These are phyloP conservation scores for Pleomassaria siparia DNA, from an alignment of 2,329 filamentous ascomycete species.

Conservation along the genomic window DNA sequence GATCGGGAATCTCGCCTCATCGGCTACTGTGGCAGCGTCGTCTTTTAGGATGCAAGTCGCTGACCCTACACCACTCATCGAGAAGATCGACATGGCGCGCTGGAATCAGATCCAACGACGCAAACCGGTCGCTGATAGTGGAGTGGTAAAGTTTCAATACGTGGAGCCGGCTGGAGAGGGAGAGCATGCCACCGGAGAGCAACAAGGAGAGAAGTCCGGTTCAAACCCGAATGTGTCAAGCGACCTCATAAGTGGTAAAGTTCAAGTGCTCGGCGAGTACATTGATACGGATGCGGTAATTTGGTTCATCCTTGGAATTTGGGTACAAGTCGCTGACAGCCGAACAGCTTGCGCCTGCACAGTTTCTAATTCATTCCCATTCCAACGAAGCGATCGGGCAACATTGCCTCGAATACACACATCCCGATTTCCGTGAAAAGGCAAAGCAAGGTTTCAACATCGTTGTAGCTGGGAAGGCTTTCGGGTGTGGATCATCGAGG, in stretches of 20 bases:
- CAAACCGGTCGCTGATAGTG: background rate
- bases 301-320: background rate
- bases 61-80: slow-evolving; percentile 39
- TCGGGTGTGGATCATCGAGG: slow-evolving; percentile 51
- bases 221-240: background rate
- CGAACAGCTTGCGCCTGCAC: slow-evolving; percentile 41
- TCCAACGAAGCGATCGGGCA: slow-evolving; percentile 39
- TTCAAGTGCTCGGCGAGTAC: slow-evolving; percentile 48
- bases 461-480: slow-evolving; percentile 50
- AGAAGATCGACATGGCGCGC: slow-evolving; percentile 26
- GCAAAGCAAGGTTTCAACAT: slow-evolving; percentile 43
- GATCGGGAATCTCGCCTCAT: slow-evolving; percentile 50
- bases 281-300: slow-evolving; percentile 49
- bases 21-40: slow-evolving; percentile 51
- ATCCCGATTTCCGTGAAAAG: slow-evolving; percentile 45
- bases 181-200: background rate
- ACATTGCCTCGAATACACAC: slow-evolving; percentile 46
- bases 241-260: slow-evolving; percentile 33
- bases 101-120: slow-evolving; percentile 1
- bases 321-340: too few species aligned
- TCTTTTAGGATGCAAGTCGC: slow-evolving; percentile 49
- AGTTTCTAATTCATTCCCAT: slow-evolving; percentile 36
- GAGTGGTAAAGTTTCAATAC: slow-evolving; percentile 3
- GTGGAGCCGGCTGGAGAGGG: slow-evolving; percentile 8
- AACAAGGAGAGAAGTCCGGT: background rate